Base-by-base conservation (phyloP, 2,329 filamentous ascomycete genomes). In the Verticillium dahliae region DNA sequence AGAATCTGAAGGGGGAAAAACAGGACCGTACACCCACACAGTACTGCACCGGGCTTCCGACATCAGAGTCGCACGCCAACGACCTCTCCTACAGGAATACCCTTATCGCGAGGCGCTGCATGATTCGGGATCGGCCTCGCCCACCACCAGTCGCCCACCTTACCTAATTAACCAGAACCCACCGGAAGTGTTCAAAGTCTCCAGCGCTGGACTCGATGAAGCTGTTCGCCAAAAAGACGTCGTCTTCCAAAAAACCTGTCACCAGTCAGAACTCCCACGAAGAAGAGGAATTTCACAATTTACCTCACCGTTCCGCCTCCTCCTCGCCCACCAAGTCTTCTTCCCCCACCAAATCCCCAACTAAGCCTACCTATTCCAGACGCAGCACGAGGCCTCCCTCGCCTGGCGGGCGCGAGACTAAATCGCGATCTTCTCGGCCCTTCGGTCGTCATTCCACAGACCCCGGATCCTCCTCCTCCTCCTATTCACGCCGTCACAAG, bases 401-500 rank as follows among this genome's bases (percentile, higher is more conserved):
- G 33, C 62, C 68, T 59, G 60, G 64, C 60, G 61, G 63, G 50
- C 58, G 58, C 60, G 70, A 72, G 57, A 62, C 73, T 62, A 78
- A 78, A 69, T 71, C 78, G 52, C 77, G 76, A 65, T 74, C 71
- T 58, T 78, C 78, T 62, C 75, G 80, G 62, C 71, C 80, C 60
- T 84, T 77, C 65, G 72, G 72, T 61, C 78, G 81, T 63, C 77
- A 82, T 64, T 75, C 81, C 41, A 80, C 79, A 62, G 81, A 84
- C 62, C 74, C 79, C 31, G 74, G 75, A 59, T 75, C 73, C 60
- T 75, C 73, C 35, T 73, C 72, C 41, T 18, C 41, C 41, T 79
- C 76, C 56, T 22, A 22, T 22, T 76, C 73, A 38, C 79, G 82
- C 61, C 79, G 82, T 65, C 77, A 76, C 68, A 85, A 85, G 72